A percentile compares a stretch with the other conserved stretches of the same genome.
Evolutionary conservation across 139 green algal species (phyloP).

Genomic region (Picocystis salinarum): DNA sequence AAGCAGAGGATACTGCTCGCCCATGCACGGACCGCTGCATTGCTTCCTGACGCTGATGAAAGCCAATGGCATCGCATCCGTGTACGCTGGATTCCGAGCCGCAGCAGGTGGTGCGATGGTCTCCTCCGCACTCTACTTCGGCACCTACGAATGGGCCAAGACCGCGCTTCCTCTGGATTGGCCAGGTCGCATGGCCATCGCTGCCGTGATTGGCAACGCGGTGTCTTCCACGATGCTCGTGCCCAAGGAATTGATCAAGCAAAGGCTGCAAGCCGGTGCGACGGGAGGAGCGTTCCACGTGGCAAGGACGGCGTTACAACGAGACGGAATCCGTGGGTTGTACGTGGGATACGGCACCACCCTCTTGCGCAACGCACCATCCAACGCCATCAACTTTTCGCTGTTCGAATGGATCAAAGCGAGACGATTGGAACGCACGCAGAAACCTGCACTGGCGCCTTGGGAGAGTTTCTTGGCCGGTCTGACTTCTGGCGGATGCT

Average conservation of each 20-base stretch:
- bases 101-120: conserved; percentile 9
- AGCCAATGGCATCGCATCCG: conserved; percentile 9
- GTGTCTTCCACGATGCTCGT: conserved; percentile 16
- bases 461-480: too few species aligned
- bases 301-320: neutral
- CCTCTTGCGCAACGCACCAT: neutral
- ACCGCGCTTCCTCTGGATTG: neutral
- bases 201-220: conserved; percentile 16
- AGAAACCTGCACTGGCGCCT: too few species aligned
- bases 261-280: conserved; percentile 15
- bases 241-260: conserved; percentile 24
- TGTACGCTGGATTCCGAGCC: conserved; percentile 15
- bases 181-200: conserved; percentile 1
- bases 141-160: neutral
- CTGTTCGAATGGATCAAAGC: too few species aligned
- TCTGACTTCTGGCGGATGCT: too few species aligned
- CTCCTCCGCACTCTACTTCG: conserved; percentile 1
- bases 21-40: too few species aligned
- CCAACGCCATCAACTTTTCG: conserved; percentile 1
- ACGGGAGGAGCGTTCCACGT: neutral
- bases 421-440: too few species aligned
- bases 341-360: neutral
- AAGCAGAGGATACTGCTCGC: too few species aligned
- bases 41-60: too few species aligned
- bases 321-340: neutral